Conservation (phyloP, 192 early-diverging fungal genomes). For the Podila verticillata region DNA sequence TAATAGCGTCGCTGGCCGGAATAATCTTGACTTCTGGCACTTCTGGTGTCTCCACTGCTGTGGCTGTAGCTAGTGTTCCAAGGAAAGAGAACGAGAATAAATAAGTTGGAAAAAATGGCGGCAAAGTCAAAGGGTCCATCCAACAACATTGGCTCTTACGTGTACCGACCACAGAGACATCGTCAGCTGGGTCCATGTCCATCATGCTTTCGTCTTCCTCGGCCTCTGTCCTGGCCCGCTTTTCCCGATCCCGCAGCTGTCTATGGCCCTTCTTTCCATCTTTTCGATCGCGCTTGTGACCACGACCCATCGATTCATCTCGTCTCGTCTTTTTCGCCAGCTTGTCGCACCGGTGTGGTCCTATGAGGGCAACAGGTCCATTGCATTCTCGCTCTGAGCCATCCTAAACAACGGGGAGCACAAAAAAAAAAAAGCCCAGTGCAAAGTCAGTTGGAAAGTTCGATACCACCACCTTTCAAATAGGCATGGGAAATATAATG, state of each 20-base stretch:
- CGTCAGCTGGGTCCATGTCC: conserved; percentile 45
- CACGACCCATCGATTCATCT: conserved; percentile 39
- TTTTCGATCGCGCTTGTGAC: conserved; percentile 58
- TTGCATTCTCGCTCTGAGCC: conserved; percentile 79
- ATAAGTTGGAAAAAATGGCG: background rate
- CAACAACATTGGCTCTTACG: conserved; percentile 16
- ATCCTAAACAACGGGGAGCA: conserved; percentile 75
- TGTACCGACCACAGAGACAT: conserved; percentile 32
- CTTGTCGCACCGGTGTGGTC: conserved; percentile 72
- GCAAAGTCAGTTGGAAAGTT: background rate
- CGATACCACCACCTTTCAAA: background rate
- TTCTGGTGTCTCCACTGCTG: conserved; percentile 22
- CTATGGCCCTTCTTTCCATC: conserved; percentile 34
- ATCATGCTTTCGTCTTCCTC: conserved; percentile 45
- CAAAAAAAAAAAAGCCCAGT: background rate
- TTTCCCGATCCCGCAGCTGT: conserved; percentile 55
- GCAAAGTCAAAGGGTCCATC: background rate
- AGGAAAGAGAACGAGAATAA: background rate
- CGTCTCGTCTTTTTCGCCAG: conserved; percentile 53
- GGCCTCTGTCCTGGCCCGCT: conserved; percentile 51
- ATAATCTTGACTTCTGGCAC: conserved; percentile 38
- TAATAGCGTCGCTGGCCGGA: conserved; percentile 58
- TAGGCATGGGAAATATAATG: background rate
- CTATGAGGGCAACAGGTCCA: conserved; percentile 75
- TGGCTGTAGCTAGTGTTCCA: background rate